A percentile compares a stretch with the other conserved stretches of the same genome.
Evolutionary conservation across 345 rosid genomes (phyloP).

Genomic region (Bruguiera parviflora): DNA sequence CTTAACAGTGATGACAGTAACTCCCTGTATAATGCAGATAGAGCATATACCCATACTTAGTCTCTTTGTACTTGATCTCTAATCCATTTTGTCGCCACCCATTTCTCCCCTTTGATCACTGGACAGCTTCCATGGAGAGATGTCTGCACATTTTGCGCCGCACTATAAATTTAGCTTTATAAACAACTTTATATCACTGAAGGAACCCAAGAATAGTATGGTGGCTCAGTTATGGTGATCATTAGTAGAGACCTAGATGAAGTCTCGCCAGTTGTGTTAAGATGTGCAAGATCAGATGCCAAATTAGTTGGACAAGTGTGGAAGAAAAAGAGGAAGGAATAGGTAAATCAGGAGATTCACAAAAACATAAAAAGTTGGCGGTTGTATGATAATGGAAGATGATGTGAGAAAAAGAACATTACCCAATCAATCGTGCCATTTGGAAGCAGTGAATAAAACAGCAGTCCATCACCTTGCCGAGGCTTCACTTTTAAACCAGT

Average conservation of each 20-base stretch:
- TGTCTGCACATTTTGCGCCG: constrained; percentile 12
- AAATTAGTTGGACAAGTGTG: too few relatives aligned
- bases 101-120: constrained; percentile 27
- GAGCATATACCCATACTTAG: background rate
- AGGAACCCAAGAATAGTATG: too few relatives aligned
- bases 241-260: too few relatives aligned
- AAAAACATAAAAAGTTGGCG: too few relatives aligned
- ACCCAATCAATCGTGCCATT: constrained; percentile 78
- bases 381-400: background rate
- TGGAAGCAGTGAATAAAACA: constrained; percentile 55
- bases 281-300: too few relatives aligned
- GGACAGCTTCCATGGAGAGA: constrained; percentile 40
- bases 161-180: too few relatives aligned
- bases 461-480: constrained; percentile 64
- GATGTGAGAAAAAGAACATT: background rate
- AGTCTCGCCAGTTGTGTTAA: too few relatives aligned
- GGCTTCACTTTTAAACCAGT: constrained; percentile 75
- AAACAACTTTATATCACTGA: too few relatives aligned
- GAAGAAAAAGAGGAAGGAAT: background rate
- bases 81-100: constrained; percentile 39
- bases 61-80: constrained; percentile 20
- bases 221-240: too few relatives aligned
- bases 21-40: background rate
- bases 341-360: background rate
- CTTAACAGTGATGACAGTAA: background rate